Conservation (phyloP, 1,139 yeast genomes). For the Diutina neorugosa region DNA sequence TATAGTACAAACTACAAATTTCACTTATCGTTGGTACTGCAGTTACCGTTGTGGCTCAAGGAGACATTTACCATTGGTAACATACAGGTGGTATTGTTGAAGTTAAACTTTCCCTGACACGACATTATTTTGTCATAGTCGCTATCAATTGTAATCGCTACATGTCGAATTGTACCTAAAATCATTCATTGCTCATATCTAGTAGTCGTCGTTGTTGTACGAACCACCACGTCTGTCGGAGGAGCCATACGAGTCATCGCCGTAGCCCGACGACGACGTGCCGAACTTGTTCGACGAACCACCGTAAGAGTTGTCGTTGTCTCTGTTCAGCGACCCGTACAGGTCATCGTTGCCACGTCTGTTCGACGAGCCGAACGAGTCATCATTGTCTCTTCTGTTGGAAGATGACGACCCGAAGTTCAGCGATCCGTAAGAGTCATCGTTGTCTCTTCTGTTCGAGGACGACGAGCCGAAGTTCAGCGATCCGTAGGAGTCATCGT, state of each 20-base stretch:
- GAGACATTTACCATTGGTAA: too few relatives aligned
- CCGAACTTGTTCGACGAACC: conserved; percentile 5
- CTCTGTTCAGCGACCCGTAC: conserved; percentile 1
- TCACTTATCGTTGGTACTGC: too few relatives aligned
- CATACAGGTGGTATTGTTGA: too few relatives aligned
- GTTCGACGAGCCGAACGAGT: conserved; percentile 7
- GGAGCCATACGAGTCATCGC: conserved; percentile 6
- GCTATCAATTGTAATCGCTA: too few relatives aligned
- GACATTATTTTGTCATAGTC: too few relatives aligned
- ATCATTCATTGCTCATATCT: neutral
- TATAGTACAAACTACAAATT: too few relatives aligned
- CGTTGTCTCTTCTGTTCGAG: too few relatives aligned
- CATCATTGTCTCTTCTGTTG: neutral
- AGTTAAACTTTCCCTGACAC: too few relatives aligned
- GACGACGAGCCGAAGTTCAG: neutral
- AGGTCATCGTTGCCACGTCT: conserved; percentile 6
- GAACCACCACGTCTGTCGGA: conserved; percentile 9
- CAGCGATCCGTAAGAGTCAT: conserved; percentile 11
- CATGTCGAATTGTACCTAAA: too few relatives aligned
- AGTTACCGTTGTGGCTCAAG: too few relatives aligned
- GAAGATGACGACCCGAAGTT: too few relatives aligned
- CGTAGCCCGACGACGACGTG: conserved; percentile 9
- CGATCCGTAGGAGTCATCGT: conserved; percentile 11
- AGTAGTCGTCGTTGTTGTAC: conserved; percentile 10
- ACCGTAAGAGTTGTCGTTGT: conserved; percentile 10